These are phyloP conservation scores for Solanum megistacrolobum DNA, from an alignment of 257 asterid genomes.

Conservation along the genomic window DNA sequence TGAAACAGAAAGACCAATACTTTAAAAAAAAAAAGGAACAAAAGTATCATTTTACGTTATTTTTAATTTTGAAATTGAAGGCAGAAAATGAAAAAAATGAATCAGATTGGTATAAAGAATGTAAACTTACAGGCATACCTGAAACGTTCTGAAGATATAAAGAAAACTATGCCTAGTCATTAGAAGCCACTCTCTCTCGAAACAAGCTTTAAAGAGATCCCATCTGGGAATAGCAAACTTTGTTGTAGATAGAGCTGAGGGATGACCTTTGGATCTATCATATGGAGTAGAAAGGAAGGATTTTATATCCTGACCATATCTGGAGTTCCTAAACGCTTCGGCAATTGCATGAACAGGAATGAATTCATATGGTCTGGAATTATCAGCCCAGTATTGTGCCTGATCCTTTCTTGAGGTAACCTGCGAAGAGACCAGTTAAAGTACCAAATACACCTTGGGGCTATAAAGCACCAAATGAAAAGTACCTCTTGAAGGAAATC, in stretches of 20 bases:
- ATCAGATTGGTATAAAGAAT: background rate
- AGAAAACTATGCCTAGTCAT: slow-evolving; percentile 61
- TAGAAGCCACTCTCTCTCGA: slow-evolving; percentile 66
- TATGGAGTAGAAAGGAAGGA: slow-evolving; percentile 38
- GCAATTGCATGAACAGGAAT: slow-evolving; percentile 62
- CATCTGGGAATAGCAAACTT: slow-evolving; percentile 49
- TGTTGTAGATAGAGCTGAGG: slow-evolving; percentile 54
- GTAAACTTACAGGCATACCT: slow-evolving; percentile 34
- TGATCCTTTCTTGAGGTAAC: slow-evolving; percentile 85
- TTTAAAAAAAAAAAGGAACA: background rate
- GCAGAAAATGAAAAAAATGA: background rate
- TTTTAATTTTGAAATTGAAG: background rate
- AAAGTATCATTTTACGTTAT: background rate
- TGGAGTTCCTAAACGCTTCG: slow-evolving; percentile 53
- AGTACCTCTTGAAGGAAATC: slow-evolving; percentile 91
- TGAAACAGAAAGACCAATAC: background rate
- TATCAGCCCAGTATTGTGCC: slow-evolving; percentile 82
- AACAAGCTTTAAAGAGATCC: slow-evolving; percentile 79
- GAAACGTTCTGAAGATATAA: slow-evolving; percentile 65
- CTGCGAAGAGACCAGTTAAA: slow-evolving; percentile 14
- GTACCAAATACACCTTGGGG: background rate
- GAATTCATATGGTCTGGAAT: slow-evolving; percentile 56
- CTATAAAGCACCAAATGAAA: background rate
- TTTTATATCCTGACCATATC: slow-evolving; percentile 38
- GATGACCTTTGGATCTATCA: slow-evolving; percentile 54